Evolutionary conservation across 1,284 basidiomycete genomes (phyloP).

Genomic region (Trichosporon faecale): DNA sequence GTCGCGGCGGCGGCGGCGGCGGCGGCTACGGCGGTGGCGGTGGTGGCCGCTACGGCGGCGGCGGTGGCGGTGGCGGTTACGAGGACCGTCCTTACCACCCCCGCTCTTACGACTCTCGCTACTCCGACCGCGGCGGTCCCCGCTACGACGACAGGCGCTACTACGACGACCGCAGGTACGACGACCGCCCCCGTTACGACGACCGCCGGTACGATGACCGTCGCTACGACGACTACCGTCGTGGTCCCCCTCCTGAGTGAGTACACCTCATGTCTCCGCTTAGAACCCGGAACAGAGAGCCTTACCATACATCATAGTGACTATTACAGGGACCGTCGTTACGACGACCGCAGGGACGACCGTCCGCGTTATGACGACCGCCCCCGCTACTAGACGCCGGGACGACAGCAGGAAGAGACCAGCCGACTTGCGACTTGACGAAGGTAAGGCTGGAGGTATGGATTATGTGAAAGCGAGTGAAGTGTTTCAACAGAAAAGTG

Average conservation of each 20-base stretch:
- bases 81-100: slow-evolving; percentile 51
- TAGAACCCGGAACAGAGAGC: not conserved
- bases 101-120: slow-evolving; percentile 49
- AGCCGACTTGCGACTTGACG: not conserved
- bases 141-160: slow-evolving; percentile 54
- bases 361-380: slow-evolving; percentile 36
- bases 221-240: slow-evolving; percentile 58
- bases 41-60: slow-evolving; percentile 49
- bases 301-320: slow-evolving; percentile 14
- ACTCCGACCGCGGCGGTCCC: slow-evolving; percentile 46
- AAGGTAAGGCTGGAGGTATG: slow-evolving; percentile 2
- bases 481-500: slow-evolving; percentile 2
- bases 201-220: slow-evolving; percentile 49
- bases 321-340: slow-evolving; percentile 23
- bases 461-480: not conserved
- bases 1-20: slow-evolving; percentile 63
- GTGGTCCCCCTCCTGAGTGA: slow-evolving; percentile 39
- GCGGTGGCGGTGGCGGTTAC: slow-evolving; percentile 24
- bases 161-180: slow-evolving; percentile 42
- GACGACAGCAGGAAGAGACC: not conserved
- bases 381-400: slow-evolving; percentile 33
- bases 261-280: slow-evolving; percentile 8
- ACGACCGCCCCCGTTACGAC: slow-evolving; percentile 55
- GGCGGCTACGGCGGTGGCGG: slow-evolving; percentile 26
- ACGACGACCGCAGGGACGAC: slow-evolving; percentile 33